Evolutionary conservation across 164 flowering plant genomes (phyloP).

Genomic region (Macadamia integrifolia): DNA sequence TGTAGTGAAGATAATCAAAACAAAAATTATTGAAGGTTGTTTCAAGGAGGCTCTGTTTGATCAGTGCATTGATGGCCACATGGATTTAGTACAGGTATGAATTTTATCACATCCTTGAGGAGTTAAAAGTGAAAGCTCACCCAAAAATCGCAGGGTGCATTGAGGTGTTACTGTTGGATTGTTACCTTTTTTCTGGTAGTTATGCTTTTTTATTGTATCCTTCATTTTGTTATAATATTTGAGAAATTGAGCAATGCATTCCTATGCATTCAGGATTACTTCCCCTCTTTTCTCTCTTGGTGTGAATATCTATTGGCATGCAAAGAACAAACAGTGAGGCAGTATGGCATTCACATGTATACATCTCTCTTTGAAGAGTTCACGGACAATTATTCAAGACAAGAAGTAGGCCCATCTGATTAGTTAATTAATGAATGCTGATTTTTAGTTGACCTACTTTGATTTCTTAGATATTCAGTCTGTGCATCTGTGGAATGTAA

Average conservation of each 20-base stretch:
- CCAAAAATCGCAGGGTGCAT: neutral
- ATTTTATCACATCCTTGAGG: neutral
- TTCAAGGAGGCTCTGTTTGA: constrained; percentile 51
- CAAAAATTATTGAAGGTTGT: constrained; percentile 58
- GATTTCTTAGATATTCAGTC: neutral
- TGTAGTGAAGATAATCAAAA: constrained; percentile 55
- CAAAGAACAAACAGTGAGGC: constrained; percentile 66
- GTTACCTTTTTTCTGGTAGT: too few relatives aligned
- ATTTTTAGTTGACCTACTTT: neutral
- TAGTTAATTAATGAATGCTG: neutral
- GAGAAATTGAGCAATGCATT: constrained; percentile 2
- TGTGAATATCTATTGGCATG: constrained; percentile 61
- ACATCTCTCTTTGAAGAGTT: constrained; percentile 54
- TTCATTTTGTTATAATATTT: neutral
- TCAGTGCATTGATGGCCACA: constrained; percentile 61
- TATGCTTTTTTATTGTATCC: too few relatives aligned
- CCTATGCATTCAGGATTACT: constrained; percentile 45
- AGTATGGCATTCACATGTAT: constrained; percentile 59
- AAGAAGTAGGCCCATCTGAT: constrained; percentile 49
- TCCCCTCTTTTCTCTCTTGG: constrained; percentile 52
- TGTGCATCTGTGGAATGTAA: neutral
- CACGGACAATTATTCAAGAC: constrained; percentile 53
- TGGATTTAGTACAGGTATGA: constrained; percentile 57
- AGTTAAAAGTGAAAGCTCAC: neutral
- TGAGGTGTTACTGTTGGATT: neutral